phyloP scores from a whole-genome alignment of 495 filamentous ascomycete species.

The Annulohypoxylon bovei region DNA sequence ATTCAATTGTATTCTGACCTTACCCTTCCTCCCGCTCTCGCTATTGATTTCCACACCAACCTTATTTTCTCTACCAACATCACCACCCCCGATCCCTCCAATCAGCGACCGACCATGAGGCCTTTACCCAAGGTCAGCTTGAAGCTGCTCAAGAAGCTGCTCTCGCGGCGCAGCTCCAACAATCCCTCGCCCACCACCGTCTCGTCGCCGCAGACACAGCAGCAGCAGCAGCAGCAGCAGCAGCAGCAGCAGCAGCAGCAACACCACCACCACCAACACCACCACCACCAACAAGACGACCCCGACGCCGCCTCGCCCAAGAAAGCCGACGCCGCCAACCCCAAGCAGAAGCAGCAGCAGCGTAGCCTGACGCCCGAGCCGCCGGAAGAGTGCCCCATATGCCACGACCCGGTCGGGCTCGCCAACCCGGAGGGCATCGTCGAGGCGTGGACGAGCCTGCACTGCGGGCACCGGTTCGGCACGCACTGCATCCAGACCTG shows the following conservation, averaged over 20 bases:
- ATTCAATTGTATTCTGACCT: not conserved
- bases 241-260: not conserved
- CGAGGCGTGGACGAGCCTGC: conserved; percentile 55
- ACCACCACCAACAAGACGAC: too few relatives aligned
- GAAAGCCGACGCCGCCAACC: not conserved
- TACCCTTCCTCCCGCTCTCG: not conserved
- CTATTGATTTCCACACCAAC: not conserved
- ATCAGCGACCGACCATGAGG: conserved; percentile 25
- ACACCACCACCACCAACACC: not conserved
- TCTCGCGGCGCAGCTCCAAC: conserved; percentile 9
- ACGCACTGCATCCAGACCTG: conserved; percentile 59
- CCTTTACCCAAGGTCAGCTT: conserved; percentile 36
- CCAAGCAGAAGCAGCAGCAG: conserved; percentile 16
- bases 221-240: not conserved
- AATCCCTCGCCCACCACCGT: not conserved
- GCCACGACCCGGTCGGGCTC: conserved; percentile 53
- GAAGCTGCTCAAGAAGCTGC: conserved; percentile 43
- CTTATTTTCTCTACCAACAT: not conserved
- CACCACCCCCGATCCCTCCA: not conserved
- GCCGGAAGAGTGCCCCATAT: conserved; percentile 55
- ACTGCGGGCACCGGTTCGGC: conserved; percentile 59
- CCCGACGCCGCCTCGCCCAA: conserved; percentile 13
- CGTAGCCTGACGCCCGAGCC: conserved; percentile 11
- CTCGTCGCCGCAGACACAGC: not conserved
- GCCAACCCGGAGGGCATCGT: conserved; percentile 49